Percentiles rank a stretch among this genome's conserved stretches.
Conservation (phyloP, 192 early-diverging fungal species). For the Jimgerdemannia lactiflua region DNA sequence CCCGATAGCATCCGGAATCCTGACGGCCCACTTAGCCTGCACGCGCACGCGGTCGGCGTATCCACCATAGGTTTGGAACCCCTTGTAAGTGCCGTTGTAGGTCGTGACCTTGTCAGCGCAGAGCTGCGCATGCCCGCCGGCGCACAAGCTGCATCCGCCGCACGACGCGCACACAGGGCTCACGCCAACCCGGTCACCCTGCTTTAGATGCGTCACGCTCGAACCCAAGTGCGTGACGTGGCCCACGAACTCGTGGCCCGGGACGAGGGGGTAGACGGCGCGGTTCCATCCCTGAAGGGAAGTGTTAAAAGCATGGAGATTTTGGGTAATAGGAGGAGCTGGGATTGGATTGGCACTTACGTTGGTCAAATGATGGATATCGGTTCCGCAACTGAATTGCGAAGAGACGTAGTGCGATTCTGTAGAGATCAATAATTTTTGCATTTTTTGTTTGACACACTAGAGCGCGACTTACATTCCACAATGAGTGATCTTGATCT, state of each 20-base stretch:
- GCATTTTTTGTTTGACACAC: not conserved
- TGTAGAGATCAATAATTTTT: not conserved
- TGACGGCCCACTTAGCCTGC: conserved; percentile 57
- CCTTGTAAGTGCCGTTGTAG: conserved; percentile 55
- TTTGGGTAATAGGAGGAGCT: no score
- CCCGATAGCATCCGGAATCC: conserved; percentile 49
- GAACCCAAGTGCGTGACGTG: conserved; percentile 35
- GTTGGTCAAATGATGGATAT: conserved; percentile 65
- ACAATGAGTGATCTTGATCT: conserved; percentile 41
- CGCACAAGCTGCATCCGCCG: conserved; percentile 30
- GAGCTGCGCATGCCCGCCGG: conserved; percentile 21
- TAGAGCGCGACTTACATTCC: conserved; percentile 32
- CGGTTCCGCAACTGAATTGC: conserved; percentile 61
- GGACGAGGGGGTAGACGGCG: conserved; percentile 37
- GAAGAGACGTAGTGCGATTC: no score
- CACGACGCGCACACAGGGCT: conserved; percentile 27
- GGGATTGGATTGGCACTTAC: conserved; percentile 42
- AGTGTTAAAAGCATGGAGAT: no score
- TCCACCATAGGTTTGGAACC: conserved; percentile 44
- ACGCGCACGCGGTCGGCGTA: conserved; percentile 14
- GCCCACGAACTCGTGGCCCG: conserved; percentile 57
- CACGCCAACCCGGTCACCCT: conserved; percentile 50
- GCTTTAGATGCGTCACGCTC: conserved; percentile 17
- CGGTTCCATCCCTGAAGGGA: conserved; percentile 43
- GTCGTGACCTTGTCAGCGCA: conserved; percentile 44